A percentile compares a stretch with the other conserved stretches of the same genome.
These are phyloP conservation scores for Physaria fendleri DNA, from an alignment of 345 rosid species.

Conservation along the genomic window DNA sequence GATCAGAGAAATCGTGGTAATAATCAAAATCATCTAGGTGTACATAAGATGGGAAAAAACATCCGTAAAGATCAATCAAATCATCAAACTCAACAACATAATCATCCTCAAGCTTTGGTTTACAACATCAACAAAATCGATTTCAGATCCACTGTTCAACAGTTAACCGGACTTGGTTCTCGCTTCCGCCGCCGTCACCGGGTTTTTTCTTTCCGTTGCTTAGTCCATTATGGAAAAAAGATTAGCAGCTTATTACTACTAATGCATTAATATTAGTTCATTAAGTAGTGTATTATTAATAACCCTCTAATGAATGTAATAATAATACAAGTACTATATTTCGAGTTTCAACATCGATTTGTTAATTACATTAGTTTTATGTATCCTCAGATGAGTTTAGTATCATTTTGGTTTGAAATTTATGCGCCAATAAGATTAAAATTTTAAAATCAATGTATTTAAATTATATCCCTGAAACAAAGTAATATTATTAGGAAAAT, in stretches of 20 bases:
- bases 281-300: neutral
- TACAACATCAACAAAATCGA: constrained; percentile 94
- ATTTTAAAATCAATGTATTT: too few relatives aligned
- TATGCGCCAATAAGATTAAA: too few relatives aligned
- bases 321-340: too few relatives aligned
- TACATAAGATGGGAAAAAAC: constrained; percentile 76
- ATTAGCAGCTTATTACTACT: constrained; percentile 25
- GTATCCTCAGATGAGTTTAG: too few relatives aligned
- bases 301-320: neutral
- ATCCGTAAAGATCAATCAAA: constrained; percentile 74
- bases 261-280: neutral
- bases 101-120: constrained; percentile 83
- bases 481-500: too few relatives aligned
- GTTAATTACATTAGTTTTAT: too few relatives aligned
- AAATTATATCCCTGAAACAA: too few relatives aligned
- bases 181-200: constrained; percentile 75
- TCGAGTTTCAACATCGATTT: too few relatives aligned
- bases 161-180: constrained; percentile 81
- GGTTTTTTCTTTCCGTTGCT: constrained; percentile 59
- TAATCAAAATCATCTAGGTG: constrained; percentile 48
- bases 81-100: constrained; percentile 59
- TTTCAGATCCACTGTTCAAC: constrained; percentile 82
- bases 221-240: constrained; percentile 80
- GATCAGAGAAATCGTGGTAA: constrained; percentile 56
- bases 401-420: too few relatives aligned